phyloP scores from a whole-genome alignment of 208 protist species.

The Acanthamoeba culbertsoni region DNA sequence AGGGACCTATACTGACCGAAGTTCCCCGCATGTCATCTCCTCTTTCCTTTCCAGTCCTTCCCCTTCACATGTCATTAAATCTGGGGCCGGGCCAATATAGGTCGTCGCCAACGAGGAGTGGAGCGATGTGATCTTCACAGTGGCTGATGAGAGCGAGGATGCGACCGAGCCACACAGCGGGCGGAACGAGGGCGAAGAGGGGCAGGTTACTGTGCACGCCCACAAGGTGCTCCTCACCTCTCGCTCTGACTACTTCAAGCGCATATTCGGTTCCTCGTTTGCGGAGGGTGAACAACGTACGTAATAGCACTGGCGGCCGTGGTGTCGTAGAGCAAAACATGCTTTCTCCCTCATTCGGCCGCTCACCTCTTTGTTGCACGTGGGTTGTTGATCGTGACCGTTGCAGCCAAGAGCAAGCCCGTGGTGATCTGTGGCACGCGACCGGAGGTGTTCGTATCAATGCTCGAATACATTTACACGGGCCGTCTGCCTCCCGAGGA shows the following conservation, averaged over 20 bases:
- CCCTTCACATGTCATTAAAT: too few species aligned
- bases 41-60: too few species aligned
- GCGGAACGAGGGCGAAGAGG: background rate
- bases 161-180: background rate
- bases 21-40: too few species aligned
- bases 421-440: background rate
- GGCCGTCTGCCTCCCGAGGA: background rate
- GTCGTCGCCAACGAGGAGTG: background rate
- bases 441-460: background rate
- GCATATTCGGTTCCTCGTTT: constrained; percentile 46
- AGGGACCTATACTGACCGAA: too few species aligned
- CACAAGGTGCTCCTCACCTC: constrained; percentile 36
- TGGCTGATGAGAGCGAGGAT: background rate
- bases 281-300: constrained; percentile 4
- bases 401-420: background rate
- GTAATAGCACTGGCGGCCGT: too few species aligned
- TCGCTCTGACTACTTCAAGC: constrained; percentile 60
- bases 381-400: background rate
- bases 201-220: background rate
- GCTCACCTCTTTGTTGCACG: too few species aligned
- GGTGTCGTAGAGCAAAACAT: too few species aligned
- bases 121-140: constrained; percentile 10
- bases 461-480: constrained; percentile 58
- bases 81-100: too few species aligned
- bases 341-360: too few species aligned